These are phyloP conservation scores for Zymoseptoria ardabiliae DNA, from an alignment of 2,329 filamentous ascomycete genomes.

Conservation along the genomic window DNA sequence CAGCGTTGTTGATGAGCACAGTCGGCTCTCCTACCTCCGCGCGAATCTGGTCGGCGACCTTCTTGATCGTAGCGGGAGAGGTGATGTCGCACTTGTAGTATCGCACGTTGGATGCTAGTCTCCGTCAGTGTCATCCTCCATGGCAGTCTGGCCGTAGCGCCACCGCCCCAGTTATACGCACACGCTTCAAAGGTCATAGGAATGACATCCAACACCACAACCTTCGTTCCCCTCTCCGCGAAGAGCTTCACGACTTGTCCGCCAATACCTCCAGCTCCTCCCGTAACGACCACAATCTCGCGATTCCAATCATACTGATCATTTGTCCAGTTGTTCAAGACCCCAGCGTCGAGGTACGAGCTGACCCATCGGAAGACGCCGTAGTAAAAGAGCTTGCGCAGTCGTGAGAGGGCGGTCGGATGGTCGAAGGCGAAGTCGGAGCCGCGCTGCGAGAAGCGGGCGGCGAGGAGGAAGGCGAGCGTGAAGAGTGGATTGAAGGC, in stretches of 20 bases:
- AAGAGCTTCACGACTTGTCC: conserved; percentile 57
- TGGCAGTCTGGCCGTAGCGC: background rate
- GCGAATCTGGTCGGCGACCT: conserved; percentile 33
- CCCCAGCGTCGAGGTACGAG: conserved; percentile 45
- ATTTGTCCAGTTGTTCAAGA: conserved; percentile 44
- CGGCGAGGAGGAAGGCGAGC: conserved; percentile 55
- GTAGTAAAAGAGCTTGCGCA: conserved; percentile 40
- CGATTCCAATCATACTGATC: conserved; percentile 62
- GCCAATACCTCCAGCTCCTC: conserved; percentile 68
- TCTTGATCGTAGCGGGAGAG: conserved; percentile 39
- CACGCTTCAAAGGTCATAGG: conserved; percentile 45
- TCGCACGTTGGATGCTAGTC: background rate
- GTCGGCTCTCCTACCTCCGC: conserved; percentile 35
- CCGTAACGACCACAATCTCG: conserved; percentile 61
- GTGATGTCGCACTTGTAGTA: conserved; percentile 41
- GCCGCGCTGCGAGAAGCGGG: conserved; percentile 57
- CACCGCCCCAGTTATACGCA: background rate
- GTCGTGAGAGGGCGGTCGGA: conserved; percentile 46
- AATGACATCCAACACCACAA: conserved; percentile 66
- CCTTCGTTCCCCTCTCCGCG: conserved; percentile 57
- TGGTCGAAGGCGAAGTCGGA: conserved; percentile 47
- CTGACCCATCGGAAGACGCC: conserved; percentile 44
- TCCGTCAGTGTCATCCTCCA: background rate
- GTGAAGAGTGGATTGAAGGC: conserved; percentile 58
- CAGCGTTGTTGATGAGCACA: conserved; percentile 44